These are phyloP conservation scores for Fomitopsis betulina DNA, from an alignment of 1,284 basidiomycete species.

Conservation along the genomic window DNA sequence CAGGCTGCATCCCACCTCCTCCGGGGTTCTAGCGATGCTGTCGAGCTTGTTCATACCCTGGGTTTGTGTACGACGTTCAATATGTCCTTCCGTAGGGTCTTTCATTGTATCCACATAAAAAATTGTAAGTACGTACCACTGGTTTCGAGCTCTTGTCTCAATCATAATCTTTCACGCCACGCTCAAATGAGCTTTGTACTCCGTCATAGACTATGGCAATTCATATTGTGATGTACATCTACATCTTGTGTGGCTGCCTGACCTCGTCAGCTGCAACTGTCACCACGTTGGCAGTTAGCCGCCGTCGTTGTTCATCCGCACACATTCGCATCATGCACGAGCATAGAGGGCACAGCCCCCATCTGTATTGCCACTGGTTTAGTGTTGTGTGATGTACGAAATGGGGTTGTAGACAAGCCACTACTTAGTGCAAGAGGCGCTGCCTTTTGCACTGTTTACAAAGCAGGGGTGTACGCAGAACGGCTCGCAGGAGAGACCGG, in stretches of 20 bases:
- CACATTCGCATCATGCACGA: neutral
- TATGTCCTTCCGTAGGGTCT: neutral
- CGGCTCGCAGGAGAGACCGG: neutral
- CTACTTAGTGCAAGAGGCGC: slow-evolving; percentile 10
- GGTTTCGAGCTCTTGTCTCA: neutral
- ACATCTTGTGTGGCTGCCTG: neutral
- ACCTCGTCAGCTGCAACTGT: neutral
- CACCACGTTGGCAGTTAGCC: neutral
- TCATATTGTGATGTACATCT: neutral
- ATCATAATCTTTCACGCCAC: neutral
- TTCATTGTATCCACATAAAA: neutral
- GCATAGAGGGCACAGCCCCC: slow-evolving; percentile 23
- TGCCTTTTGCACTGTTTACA: slow-evolving; percentile 6
- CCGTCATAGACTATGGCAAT: neutral
- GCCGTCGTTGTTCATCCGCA: neutral
- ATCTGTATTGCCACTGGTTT: slow-evolving; percentile 13
- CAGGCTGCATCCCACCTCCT: neutral
- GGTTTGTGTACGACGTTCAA: neutral
- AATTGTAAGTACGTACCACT: neutral
- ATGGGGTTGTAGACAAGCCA: slow-evolving; percentile 1
- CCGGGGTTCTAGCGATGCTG: neutral
- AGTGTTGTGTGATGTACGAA: slow-evolving; percentile 6
- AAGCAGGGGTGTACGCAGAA: neutral
- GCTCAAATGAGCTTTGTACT: neutral
- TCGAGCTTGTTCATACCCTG: neutral